Conservation (phyloP, 2,329 filamentous ascomycete species). For the Penicillium sp. region DNA sequence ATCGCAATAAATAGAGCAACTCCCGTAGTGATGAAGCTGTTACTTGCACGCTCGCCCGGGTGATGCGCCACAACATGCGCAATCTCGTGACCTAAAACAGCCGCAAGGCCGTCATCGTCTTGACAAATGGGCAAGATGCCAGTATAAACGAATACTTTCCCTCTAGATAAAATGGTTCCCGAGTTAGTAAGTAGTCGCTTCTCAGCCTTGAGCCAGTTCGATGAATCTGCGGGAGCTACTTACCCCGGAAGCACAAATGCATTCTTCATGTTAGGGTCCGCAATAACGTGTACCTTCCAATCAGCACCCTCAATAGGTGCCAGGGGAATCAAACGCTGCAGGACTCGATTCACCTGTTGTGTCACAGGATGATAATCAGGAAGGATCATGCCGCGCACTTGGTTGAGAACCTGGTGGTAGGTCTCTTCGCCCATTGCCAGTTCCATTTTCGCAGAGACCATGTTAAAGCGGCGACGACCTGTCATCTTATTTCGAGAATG, state of each 20-base stretch:
- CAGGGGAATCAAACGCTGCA: constrained; percentile 55
- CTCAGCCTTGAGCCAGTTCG: background rate
- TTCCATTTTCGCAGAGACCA: constrained; percentile 50
- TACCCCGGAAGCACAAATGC: constrained; percentile 64
- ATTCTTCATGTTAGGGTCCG: constrained; percentile 50
- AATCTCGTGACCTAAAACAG: constrained; percentile 64
- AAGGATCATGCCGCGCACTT: constrained; percentile 51
- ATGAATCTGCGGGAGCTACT: constrained; percentile 6
- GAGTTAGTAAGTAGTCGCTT: background rate
- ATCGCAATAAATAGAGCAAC: constrained; percentile 28
- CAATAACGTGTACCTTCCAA: constrained; percentile 63
- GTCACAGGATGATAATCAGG: constrained; percentile 51
- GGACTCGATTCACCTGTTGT: constrained; percentile 51
- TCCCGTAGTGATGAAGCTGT: constrained; percentile 34
- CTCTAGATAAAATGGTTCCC: constrained; percentile 33
- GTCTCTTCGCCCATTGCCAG: constrained; percentile 42
- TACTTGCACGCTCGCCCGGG: constrained; percentile 55
- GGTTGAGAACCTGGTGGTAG: constrained; percentile 50
- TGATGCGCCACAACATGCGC: constrained; percentile 62
- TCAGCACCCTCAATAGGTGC: constrained; percentile 44
- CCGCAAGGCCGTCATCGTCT: constrained; percentile 59
- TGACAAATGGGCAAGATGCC: constrained; percentile 59
- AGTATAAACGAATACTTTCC: constrained; percentile 65
- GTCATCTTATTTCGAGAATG: constrained; percentile 42
- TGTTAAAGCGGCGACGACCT: constrained; percentile 59